These are phyloP conservation scores for Gentiana dahurica DNA, from an alignment of 257 asterid genomes.

Conservation along the genomic window DNA sequence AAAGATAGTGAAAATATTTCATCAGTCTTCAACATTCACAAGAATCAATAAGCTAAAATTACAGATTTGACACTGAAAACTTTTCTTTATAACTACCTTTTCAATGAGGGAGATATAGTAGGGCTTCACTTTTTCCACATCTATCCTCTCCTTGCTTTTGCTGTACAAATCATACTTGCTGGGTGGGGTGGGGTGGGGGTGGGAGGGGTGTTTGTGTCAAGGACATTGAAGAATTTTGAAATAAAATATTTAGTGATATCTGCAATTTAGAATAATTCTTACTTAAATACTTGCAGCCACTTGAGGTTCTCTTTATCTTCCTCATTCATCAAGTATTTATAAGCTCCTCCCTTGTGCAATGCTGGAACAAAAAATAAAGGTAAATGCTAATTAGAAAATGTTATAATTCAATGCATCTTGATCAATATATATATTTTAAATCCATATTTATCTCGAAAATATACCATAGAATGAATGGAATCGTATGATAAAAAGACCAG, in stretches of 20 bases:
- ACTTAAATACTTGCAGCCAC: slow-evolving; percentile 72
- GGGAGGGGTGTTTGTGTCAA: no score
- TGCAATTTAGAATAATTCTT: background rate
- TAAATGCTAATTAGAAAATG: no score
- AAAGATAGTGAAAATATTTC: background rate
- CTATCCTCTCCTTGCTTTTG: slow-evolving; percentile 62
- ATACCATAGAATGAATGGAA: slow-evolving; percentile 80
- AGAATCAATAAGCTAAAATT: background rate
- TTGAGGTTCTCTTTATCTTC: slow-evolving; percentile 57
- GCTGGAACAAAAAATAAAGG: slow-evolving; percentile 32
- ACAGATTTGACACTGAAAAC: background rate
- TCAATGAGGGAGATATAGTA: slow-evolving; percentile 66
- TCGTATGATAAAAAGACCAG: slow-evolving; percentile 71
- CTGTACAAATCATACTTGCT: slow-evolving; percentile 81
- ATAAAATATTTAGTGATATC: background rate
- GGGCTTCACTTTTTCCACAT: slow-evolving; percentile 66
- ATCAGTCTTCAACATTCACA: background rate
- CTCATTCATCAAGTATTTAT: slow-evolving; percentile 58
- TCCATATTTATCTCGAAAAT: background rate
- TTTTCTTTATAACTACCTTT: slow-evolving; percentile 27
- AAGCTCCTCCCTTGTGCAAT: slow-evolving; percentile 56
- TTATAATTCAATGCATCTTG: no score
- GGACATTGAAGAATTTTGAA: background rate
- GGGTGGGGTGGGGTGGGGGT: slow-evolving; percentile 14
- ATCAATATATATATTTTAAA: background rate